phyloP scores from a whole-genome alignment of 148 eudicot genomes.

The Rhododendron henanense region DNA sequence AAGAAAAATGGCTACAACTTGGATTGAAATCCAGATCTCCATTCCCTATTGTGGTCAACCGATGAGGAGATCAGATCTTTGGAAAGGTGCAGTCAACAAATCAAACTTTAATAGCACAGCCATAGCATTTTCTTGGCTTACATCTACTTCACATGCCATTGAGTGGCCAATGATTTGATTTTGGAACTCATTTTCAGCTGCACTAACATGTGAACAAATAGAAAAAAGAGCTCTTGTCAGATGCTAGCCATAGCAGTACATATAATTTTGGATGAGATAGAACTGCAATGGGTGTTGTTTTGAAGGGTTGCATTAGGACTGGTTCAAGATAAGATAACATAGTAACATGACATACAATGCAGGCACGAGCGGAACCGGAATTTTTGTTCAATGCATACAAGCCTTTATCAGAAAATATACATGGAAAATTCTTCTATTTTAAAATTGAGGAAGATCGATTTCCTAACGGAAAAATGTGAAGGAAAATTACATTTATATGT shows the following conservation, averaged over 20 bases:
- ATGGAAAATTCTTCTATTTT: not conserved
- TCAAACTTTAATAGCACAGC: not conserved
- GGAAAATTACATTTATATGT: not conserved
- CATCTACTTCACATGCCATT: not conserved
- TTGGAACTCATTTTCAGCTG: conserved; percentile 2
- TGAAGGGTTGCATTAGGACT: not conserved
- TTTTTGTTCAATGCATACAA: not conserved
- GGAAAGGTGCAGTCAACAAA: not conserved
- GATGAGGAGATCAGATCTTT: not conserved
- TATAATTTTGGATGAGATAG: too few species aligned
- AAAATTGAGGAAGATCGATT: not conserved
- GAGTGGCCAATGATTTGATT: not conserved
- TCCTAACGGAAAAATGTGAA: not conserved
- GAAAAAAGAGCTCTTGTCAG: not conserved
- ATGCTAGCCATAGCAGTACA: not conserved
- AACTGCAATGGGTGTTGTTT: not conserved
- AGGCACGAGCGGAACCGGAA: not conserved
- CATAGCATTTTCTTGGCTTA: not conserved
- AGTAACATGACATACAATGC: too few species aligned
- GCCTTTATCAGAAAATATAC: too few species aligned
- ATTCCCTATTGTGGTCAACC: not conserved
- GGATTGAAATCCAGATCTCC: not conserved
- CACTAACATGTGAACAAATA: not conserved
- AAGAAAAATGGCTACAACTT: not conserved
- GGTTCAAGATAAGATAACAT: not conserved